Conservation (phyloP, 768 basidiomycete genomes). For the Podaxis rugospora region DNA sequence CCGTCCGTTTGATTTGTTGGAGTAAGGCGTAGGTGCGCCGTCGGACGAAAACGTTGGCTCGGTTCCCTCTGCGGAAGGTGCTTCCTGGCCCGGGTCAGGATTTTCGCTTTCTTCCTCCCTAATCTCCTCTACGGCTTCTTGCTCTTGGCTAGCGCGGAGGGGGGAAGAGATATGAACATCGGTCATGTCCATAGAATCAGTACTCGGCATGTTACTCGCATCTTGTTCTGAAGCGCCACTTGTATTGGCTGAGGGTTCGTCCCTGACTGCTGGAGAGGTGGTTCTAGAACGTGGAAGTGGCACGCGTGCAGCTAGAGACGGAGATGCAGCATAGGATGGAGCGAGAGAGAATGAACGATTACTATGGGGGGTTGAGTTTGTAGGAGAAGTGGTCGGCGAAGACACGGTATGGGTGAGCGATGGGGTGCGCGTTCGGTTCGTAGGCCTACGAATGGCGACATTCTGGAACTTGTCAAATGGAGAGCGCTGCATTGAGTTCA, state of each 20-base stretch:
- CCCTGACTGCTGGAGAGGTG: slow-evolving; percentile 39
- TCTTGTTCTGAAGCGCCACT: slow-evolving; percentile 24
- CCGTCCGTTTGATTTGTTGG: slow-evolving; percentile 29
- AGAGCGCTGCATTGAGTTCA: slow-evolving; percentile 41
- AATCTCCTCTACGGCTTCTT: slow-evolving; percentile 21
- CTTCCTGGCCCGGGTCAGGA: slow-evolving; percentile 1
- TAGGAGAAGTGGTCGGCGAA: slow-evolving; percentile 53
- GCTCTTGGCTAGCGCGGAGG: slow-evolving; percentile 19
- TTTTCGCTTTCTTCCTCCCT: slow-evolving; percentile 17
- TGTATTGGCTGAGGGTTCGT: slow-evolving; percentile 13
- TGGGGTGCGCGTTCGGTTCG: slow-evolving; percentile 54
- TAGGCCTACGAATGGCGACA: slow-evolving; percentile 50
- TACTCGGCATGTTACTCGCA: slow-evolving; percentile 28
- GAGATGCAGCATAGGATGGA: slow-evolving; percentile 38
- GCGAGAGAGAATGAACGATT: slow-evolving; percentile 38
- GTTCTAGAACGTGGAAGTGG: slow-evolving; percentile 51
- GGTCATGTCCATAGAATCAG: slow-evolving; percentile 49
- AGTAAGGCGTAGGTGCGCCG: slow-evolving; percentile 39
- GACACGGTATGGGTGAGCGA: slow-evolving; percentile 61
- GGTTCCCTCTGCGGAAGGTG: slow-evolving; percentile 20
- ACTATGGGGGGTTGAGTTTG: slow-evolving; percentile 63
- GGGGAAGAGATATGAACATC: slow-evolving; percentile 46
- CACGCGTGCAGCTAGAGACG: slow-evolving; percentile 38
- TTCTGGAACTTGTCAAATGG: slow-evolving; percentile 62
- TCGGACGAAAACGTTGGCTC: slow-evolving; percentile 77